Evolutionary conservation across 1,284 basidiomycete species (phyloP).

Genomic region (Rhodotorula mucilaginosa): DNA sequence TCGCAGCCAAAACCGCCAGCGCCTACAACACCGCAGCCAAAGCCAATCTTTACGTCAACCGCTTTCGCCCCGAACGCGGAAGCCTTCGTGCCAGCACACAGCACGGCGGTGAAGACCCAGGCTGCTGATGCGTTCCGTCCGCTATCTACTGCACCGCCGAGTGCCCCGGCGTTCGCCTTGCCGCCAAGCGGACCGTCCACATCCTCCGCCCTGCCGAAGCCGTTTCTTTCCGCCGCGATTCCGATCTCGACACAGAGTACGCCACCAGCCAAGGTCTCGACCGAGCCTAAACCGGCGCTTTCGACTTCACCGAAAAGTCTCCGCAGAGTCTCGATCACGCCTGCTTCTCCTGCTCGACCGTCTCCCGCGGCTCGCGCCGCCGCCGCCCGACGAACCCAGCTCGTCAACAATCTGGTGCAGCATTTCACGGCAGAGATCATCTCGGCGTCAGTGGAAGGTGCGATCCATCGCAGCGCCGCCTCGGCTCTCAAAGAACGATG

Average conservation of each 20-base stretch:
- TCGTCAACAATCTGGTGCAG: background rate
- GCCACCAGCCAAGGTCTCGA: too few species aligned
- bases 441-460: background rate
- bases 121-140: too few species aligned
- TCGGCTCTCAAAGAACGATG: conserved; percentile 17
- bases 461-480: background rate
- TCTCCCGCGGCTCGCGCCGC: background rate
- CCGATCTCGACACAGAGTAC: too few species aligned
- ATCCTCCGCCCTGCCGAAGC: too few species aligned
- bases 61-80: background rate
- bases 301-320: background rate
- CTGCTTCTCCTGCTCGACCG: background rate
- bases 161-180: too few species aligned
- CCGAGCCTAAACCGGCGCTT: background rate
- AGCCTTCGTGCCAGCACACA: too few species aligned
- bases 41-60: background rate
- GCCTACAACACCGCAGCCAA: background rate
- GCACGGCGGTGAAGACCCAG: too few species aligned
- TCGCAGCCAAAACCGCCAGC: background rate
- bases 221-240: too few species aligned
- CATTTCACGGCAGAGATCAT: conserved; percentile 3
- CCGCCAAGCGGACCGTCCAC: too few species aligned
- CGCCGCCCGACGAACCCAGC: background rate
- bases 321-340: background rate
- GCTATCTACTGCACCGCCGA: too few species aligned